Evolutionary conservation across 108 stramenopile genomes (phyloP).

Genomic region (Conticribra weissflogii): DNA sequence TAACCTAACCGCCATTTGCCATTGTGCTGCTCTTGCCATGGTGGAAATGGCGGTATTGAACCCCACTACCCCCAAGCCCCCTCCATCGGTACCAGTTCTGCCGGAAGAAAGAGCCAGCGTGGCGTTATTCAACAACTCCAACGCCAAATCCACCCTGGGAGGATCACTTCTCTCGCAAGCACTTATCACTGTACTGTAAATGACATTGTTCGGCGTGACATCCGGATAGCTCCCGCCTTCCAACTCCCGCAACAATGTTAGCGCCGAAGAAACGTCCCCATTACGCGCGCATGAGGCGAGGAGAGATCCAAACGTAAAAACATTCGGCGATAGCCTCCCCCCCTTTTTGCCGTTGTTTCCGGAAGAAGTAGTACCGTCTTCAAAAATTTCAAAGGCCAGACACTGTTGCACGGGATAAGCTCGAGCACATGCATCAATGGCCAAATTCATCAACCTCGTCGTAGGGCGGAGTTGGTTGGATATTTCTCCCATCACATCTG

Average conservation of each 20-base stretch:
- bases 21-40: conserved; percentile 69
- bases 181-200: conserved; percentile 78
- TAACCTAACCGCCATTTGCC: conserved; percentile 62
- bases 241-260: conserved; percentile 47
- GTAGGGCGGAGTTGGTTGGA: conserved; percentile 41
- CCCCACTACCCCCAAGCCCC: conserved; percentile 74
- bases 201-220: conserved; percentile 67
- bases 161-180: conserved; percentile 57
- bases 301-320: conserved; percentile 77
- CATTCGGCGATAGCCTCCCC: conserved; percentile 61
- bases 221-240: conserved; percentile 42
- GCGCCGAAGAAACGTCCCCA: conserved; percentile 50
- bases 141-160: conserved; percentile 52
- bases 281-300: conserved; percentile 74
- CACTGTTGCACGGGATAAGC: conserved; percentile 51
- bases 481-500: background rate
- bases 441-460: conserved; percentile 70
- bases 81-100: background rate
- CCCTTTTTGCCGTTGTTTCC: conserved; percentile 4
- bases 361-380: conserved; percentile 19
- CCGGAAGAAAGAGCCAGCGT: conserved; percentile 22
- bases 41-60: conserved; percentile 84
- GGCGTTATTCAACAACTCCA: conserved; percentile 64
- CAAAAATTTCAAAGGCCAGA: conserved; percentile 58
- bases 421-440: conserved; percentile 80